phyloP scores from a whole-genome alignment of 2,329 filamentous ascomycete genomes.

The Colletotrichum lentis region DNA sequence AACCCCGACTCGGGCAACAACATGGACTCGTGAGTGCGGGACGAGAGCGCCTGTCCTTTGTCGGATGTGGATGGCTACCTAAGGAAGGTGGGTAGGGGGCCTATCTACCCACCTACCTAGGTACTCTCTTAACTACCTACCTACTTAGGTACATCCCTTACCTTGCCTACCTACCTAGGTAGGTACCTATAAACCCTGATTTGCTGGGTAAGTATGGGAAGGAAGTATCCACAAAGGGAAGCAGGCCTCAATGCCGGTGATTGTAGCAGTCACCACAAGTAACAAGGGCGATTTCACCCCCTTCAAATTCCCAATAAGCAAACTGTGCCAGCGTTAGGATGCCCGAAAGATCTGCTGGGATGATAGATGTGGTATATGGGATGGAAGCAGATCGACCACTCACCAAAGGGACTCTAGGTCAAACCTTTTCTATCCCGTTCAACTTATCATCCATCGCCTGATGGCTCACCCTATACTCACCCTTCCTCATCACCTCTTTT shows the following conservation, averaged over 20 bases:
- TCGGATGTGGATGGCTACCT: background rate
- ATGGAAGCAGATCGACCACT: background rate
- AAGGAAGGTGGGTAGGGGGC: too few relatives aligned
- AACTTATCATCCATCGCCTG: background rate
- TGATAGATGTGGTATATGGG: background rate
- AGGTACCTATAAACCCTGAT: too few relatives aligned
- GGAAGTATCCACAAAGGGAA: background rate
- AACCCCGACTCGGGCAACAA: conserved; percentile 1
- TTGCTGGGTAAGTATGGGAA: background rate
- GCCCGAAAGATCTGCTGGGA: background rate
- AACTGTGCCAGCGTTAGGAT: too few relatives aligned
- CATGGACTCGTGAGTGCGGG: conserved; percentile 1
- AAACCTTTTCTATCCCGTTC: background rate
- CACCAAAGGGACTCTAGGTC: background rate
- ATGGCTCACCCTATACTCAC: background rate
- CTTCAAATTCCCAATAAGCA: background rate
- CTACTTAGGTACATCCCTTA: too few relatives aligned
- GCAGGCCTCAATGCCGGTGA: background rate
- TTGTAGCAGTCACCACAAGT: background rate
- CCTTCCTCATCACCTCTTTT: background rate
- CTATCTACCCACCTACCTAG: too few relatives aligned
- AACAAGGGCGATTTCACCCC: background rate
- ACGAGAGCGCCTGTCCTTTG: conserved; percentile 4
- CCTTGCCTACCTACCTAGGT: too few relatives aligned
- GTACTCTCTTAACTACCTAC: too few relatives aligned